A percentile compares a stretch with the other conserved stretches of the same genome.
Evolutionary conservation across 352 stramenopile species (phyloP).

Genomic region (Pythium coloratum): DNA sequence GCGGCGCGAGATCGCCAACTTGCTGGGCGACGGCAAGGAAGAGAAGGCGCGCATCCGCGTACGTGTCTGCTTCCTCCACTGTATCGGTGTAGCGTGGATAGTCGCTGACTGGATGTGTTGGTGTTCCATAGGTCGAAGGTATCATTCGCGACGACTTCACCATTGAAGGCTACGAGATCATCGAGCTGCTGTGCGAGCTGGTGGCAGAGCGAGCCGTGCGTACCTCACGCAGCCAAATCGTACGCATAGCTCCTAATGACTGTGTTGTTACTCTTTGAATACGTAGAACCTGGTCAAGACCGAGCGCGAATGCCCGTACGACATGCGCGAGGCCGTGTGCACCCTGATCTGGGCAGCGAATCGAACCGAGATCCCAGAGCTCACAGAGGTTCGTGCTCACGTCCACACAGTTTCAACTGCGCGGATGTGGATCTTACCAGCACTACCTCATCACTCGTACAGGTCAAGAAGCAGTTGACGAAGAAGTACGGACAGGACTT

Average conservation of each 20-base stretch:
- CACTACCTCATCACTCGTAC: background rate
- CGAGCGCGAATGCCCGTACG: slow-evolving; percentile 90
- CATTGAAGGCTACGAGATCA: slow-evolving; percentile 95
- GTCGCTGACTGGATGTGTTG: background rate
- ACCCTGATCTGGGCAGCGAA: slow-evolving; percentile 94
- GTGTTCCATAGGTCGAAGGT: slow-evolving; percentile 66
- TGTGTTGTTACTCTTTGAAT: background rate
- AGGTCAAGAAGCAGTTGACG: slow-evolving; percentile 85
- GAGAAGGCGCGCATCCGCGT: slow-evolving; percentile 95
- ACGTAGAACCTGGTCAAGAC: slow-evolving; percentile 87
- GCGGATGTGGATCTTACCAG: background rate
- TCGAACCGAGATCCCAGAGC: slow-evolving; percentile 91
- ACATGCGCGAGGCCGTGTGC: slow-evolving; percentile 92
- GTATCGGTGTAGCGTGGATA: background rate
- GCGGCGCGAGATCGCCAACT: slow-evolving; percentile 72
- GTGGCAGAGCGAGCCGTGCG: slow-evolving; percentile 87
- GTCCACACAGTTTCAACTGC: background rate
- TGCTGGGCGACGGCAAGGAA: slow-evolving; percentile 88
- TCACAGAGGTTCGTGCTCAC: slow-evolving; percentile 66
- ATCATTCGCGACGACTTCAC: slow-evolving; percentile 96
- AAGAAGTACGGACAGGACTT: slow-evolving; percentile 92
- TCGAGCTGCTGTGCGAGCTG: slow-evolving; percentile 93
- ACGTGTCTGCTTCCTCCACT: slow-evolving; percentile 23
- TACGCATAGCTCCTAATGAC: background rate
- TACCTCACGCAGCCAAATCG: background rate